These are phyloP conservation scores for Cladosporium sp. DNA, from an alignment of 2,329 filamentous ascomycete genomes.

Conservation along the genomic window DNA sequence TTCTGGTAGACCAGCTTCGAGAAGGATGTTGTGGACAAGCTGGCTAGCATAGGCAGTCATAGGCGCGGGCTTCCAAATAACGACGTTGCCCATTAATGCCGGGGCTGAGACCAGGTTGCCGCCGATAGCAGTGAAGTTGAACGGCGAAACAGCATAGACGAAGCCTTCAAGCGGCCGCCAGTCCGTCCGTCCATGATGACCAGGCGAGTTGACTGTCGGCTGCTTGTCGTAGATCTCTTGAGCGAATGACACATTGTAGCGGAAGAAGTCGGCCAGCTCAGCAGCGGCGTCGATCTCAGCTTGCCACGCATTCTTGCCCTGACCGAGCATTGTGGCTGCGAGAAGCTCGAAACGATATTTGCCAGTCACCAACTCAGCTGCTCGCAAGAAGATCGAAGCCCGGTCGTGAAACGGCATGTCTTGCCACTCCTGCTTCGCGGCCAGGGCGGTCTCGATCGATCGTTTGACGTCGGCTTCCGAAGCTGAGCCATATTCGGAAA, in stretches of 20 bases:
- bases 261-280: constrained; percentile 83
- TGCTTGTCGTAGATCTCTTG: constrained; percentile 86
- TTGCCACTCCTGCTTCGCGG: constrained; percentile 83
- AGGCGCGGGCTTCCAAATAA: constrained; percentile 95
- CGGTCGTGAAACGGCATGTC: constrained; percentile 81
- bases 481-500: constrained; percentile 82
- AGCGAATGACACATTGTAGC: constrained; percentile 88
- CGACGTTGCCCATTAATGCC: constrained; percentile 86
- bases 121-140: constrained; percentile 95
- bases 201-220: constrained; percentile 72
- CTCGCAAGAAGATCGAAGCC: constrained; percentile 91
- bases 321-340: constrained; percentile 90
- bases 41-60: constrained; percentile 84
- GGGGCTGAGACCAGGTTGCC: constrained; percentile 80
- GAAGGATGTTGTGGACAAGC: constrained; percentile 81
- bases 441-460: constrained; percentile 78
- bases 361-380: constrained; percentile 78
- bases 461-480: constrained; percentile 65
- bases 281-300: constrained; percentile 97
- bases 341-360: constrained; percentile 98
- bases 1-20: constrained; percentile 82
- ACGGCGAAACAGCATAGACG: constrained; percentile 88
- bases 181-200: constrained; percentile 88
- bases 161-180: constrained; percentile 89
- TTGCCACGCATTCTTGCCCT: constrained; percentile 98